A percentile compares a stretch with the other conserved stretches of the same genome.
These are phyloP conservation scores for Chamaecyparis obtusa DNA, from an alignment of 75 land plant species.

Conservation along the genomic window DNA sequence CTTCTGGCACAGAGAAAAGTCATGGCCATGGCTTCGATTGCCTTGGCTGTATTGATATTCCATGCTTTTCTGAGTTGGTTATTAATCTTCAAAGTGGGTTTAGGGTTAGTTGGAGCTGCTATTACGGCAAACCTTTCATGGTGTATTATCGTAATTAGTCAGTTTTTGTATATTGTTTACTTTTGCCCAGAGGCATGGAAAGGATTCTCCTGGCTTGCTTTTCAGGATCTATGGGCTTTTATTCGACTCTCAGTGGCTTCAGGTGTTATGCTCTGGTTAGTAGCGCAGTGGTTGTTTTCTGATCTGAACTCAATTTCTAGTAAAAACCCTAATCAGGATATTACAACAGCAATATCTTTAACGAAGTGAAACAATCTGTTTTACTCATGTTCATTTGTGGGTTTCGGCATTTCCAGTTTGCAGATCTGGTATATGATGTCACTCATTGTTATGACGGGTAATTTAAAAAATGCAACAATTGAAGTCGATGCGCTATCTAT, in stretches of 20 bases:
- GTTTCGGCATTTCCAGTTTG: not conserved
- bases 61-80: slow-evolving; percentile 37
- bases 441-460: not conserved
- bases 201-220: slow-evolving; percentile 35
- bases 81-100: slow-evolving; percentile 17
- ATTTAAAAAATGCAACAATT: not conserved
- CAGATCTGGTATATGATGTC: slow-evolving; percentile 7
- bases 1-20: slow-evolving; percentile 50
- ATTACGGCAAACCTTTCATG: slow-evolving; percentile 19
- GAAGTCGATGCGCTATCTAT: slow-evolving; percentile 1
- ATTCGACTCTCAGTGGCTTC: slow-evolving; percentile 50
- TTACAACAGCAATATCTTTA: not conserved
- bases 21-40: slow-evolving; percentile 27
- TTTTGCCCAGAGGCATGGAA: slow-evolving; percentile 24
- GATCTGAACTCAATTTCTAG: not conserved
- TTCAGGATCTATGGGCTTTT: slow-evolving; percentile 22
- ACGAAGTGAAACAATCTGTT: no score
- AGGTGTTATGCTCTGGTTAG: slow-evolving; percentile 74
- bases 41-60: slow-evolving; percentile 13
- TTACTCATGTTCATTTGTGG: not conserved
- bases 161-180: slow-evolving; percentile 19
- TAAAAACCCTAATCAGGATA: not conserved
- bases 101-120: slow-evolving; percentile 35
- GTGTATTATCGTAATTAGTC: slow-evolving; percentile 13
- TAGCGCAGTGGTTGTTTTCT: not conserved